Conservation (phyloP, 73 alveolate species). For the Tetrahymena malaccensis region DNA sequence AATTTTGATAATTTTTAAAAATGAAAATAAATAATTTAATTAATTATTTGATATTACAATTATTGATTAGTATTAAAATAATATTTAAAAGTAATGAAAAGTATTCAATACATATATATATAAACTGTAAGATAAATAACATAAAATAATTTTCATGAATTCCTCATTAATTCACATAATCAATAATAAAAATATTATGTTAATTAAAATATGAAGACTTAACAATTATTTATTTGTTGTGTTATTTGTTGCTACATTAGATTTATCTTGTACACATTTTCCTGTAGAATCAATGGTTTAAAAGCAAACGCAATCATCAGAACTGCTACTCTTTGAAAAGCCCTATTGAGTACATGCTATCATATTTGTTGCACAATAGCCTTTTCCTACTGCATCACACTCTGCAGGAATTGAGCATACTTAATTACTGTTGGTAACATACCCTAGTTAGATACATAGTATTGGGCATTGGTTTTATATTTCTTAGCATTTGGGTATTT, state of each 20-base stretch:
- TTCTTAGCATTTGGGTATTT: neutral
- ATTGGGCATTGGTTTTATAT: neutral
- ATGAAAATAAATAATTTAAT: too few relatives aligned
- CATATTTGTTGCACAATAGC: neutral
- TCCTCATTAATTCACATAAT: too few relatives aligned
- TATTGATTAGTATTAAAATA: too few relatives aligned
- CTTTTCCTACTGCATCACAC: neutral
- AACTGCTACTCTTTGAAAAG: neutral
- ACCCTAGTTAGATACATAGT: neutral
- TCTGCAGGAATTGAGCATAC: neutral
- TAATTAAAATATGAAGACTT: neutral
- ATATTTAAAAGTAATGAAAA: too few relatives aligned
- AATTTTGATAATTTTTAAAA: too few relatives aligned
- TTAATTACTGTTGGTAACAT: neutral
- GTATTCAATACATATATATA: too few relatives aligned
- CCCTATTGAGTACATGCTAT: neutral
- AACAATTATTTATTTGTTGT: neutral
- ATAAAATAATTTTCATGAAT: too few relatives aligned
- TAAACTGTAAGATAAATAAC: too few relatives aligned
- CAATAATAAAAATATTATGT: too few relatives aligned
- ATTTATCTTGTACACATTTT: neutral
- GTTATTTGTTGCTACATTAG: neutral
- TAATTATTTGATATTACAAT: too few relatives aligned
- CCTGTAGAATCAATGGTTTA: neutral
- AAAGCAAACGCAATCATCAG: neutral